Conservation (phyloP, 1,284 basidiomycete species). For the Pholiota adiposa region DNA sequence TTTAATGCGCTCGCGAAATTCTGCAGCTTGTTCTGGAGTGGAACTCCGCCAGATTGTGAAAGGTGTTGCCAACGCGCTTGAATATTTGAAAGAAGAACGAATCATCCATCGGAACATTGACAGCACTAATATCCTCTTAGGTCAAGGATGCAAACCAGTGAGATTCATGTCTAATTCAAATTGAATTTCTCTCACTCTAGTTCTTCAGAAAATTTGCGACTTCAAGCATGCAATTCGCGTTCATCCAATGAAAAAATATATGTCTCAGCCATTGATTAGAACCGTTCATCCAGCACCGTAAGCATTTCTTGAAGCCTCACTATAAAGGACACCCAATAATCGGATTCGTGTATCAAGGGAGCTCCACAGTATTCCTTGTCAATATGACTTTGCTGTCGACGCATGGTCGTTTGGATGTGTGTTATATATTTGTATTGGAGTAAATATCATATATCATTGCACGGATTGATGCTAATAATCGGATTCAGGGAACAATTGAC, state of each 20-base stretch:
- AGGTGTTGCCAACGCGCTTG: conserved; percentile 45
- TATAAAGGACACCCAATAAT: not conserved
- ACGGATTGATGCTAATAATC: not conserved
- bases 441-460: conserved; percentile 22
- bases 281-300: conserved; percentile 40
- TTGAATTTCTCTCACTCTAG: not conserved
- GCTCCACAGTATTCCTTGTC: conserved; percentile 25
- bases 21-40: conserved; percentile 33
- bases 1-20: conserved; percentile 31
- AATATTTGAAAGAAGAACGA: conserved; percentile 45
- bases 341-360: conserved; percentile 31
- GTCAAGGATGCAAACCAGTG: conserved; percentile 38
- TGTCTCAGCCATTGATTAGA: conserved; percentile 14
- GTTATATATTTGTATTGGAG: conserved; percentile 23
- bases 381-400: conserved; percentile 38
- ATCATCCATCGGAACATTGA: conserved; percentile 44
- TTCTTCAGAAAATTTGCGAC: conserved; percentile 41
- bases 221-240: conserved; percentile 36
- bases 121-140: conserved; percentile 39
- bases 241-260: conserved; percentile 17
- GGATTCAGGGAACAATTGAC: not conserved
- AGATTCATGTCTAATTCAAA: conserved; percentile 16
- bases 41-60: conserved; percentile 44
- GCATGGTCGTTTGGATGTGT: conserved; percentile 47
- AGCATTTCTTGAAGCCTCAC: conserved; percentile 15